Conservation (phyloP, 2,329 filamentous ascomycete genomes). For the Didymella arachidicola region DNA sequence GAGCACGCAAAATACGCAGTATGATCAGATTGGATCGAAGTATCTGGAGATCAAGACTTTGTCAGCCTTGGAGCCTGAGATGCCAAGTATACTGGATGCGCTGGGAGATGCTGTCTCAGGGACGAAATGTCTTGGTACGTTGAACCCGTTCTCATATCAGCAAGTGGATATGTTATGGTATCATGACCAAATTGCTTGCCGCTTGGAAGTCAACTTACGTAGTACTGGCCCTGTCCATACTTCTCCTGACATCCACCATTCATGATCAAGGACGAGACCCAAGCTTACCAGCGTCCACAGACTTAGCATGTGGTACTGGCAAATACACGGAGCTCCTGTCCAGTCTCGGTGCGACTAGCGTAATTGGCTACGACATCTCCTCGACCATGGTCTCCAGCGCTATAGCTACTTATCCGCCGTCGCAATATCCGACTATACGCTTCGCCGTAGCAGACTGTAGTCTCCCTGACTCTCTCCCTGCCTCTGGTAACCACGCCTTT, state of each 20-base stretch:
- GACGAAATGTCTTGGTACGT: constrained; percentile 39
- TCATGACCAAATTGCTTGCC: not conserved
- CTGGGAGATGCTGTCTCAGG: constrained; percentile 35
- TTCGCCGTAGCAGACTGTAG: constrained; percentile 40
- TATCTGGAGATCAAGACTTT: constrained; percentile 38
- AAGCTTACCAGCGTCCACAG: constrained; percentile 16
- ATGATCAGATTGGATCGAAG: constrained; percentile 39
- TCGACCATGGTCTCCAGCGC: constrained; percentile 36
- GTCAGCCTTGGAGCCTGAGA: constrained; percentile 33
- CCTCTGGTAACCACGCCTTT: constrained; percentile 14
- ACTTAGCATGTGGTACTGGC: constrained; percentile 44
- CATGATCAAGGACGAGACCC: too few relatives aligned
- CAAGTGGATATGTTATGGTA: not conserved
- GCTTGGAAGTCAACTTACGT: not conserved
- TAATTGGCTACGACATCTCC: constrained; percentile 42
- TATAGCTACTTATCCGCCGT: constrained; percentile 25
- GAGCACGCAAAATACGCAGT: constrained; percentile 40
- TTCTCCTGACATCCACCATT: not conserved
- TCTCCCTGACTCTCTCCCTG: constrained; percentile 13
- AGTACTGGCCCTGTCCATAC: not conserved
- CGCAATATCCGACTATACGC: constrained; percentile 23
- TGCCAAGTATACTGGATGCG: constrained; percentile 29
- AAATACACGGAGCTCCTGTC: constrained; percentile 36
- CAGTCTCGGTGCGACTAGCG: constrained; percentile 31
- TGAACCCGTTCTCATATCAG: not conserved